Evolutionary conservation across 345 rosid genomes (phyloP), one percentile per base, ranked within the genome.

Genomic region (Populus pruinosa): DNA sequence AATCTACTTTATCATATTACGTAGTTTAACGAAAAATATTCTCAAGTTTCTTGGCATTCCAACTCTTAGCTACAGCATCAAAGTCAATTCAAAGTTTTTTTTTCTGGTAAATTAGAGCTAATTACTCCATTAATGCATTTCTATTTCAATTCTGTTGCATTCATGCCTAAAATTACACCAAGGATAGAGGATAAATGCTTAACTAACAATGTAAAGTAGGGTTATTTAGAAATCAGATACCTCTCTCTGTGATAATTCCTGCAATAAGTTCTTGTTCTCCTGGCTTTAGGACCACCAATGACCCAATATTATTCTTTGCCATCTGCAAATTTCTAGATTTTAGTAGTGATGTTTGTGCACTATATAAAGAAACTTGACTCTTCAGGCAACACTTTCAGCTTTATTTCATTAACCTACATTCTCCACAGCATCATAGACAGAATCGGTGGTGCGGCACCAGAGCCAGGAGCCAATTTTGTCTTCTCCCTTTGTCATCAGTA

Each of bases 231-330:
- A 13, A 29, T 23, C 12, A 36, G 36, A 63, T 83, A 92, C 97
- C 98, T 88, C 98, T 91, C 84, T 93, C 97, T 64, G 98, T 94
- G 74, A 93, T 79, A 81, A 94, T 94, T 77, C 98, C 98, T 50
- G 97, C 98, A 55, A 93, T 85, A 33, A 81, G 76, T 64, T 83
- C 91, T 70, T 87, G 81, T 35, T 90, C 87, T 74, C 95, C 97
- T 17, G 96, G 94, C 87, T 87, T 91, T 73, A 93, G 87, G n/a
- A 94, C 97, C 17, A 91, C 91, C 79, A 93, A 70, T 21, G 98
- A 94, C 78, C 98, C 98, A 36, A 94, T 88, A 69, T 94, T 90
- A 80, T 91, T 90, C 69, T 85, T 77, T 18, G 98, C 95, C 98
- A 94, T 93, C 97, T 93, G 92, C 84, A 77, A 76, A 64, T 29